These are phyloP conservation scores for Capronia americana DNA, from an alignment of 2,329 filamentous ascomycete genomes.

Conservation along the genomic window DNA sequence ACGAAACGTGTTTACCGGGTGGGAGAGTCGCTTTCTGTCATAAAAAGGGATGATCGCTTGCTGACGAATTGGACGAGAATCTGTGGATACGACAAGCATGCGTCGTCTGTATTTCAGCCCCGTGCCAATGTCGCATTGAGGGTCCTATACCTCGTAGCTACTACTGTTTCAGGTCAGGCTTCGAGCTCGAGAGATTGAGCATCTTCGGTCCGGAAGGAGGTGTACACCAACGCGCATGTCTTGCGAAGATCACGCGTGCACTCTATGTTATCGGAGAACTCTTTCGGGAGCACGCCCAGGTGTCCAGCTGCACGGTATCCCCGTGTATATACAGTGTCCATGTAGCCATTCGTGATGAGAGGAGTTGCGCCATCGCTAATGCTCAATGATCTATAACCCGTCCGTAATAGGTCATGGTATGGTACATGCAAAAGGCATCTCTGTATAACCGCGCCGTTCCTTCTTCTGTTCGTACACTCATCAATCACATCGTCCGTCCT, in stretches of 20 bases:
- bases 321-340: background rate
- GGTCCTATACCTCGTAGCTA: background rate
- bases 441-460: background rate
- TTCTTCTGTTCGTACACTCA: background rate
- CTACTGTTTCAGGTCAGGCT: background rate
- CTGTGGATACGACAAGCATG: conserved; percentile 8
- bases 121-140: conserved; percentile 2
- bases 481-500: conserved; percentile 69
- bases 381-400: conserved; percentile 17
- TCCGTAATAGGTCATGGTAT: background rate
- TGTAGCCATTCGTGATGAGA: conserved; percentile 11
- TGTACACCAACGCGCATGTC: background rate
- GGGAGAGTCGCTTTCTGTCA: background rate
- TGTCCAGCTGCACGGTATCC: background rate
- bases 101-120: conserved; percentile 1
- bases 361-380: conserved; percentile 31
- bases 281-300: too few relatives aligned
- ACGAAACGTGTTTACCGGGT: background rate
- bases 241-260: background rate
- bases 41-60: conserved; percentile 3
- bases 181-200: background rate
- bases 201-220: background rate
- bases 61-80: conserved; percentile 2
- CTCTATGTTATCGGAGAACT: too few relatives aligned
- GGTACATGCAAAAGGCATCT: background rate